These are phyloP conservation scores for Sugiyamaella floridensis DNA, from an alignment of 805 yeast genomes.

Conservation along the genomic window DNA sequence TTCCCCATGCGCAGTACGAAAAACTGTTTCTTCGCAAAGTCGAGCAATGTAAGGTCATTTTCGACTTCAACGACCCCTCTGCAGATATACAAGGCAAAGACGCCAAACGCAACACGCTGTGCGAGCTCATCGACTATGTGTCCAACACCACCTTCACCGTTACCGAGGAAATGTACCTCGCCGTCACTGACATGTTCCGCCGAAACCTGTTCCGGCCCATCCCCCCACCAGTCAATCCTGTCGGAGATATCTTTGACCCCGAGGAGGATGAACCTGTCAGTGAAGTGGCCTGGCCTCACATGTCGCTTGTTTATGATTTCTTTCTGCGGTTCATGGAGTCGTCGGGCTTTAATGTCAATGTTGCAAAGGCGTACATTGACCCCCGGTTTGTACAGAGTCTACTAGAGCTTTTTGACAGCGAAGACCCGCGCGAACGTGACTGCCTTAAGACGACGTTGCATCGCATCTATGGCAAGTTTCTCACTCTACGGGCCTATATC, in stretches of 20 bases:
- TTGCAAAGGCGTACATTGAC: slow-evolving; percentile 90
- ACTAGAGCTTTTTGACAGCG: slow-evolving; percentile 88
- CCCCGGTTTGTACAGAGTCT: slow-evolving; percentile 77
- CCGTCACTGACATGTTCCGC: slow-evolving; percentile 84
- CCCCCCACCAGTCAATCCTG: slow-evolving; percentile 96
- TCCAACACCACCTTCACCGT: slow-evolving; percentile 74
- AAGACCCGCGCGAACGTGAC: slow-evolving; percentile 95
- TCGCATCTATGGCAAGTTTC: slow-evolving; percentile 90
- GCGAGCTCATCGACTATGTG: slow-evolving; percentile 83
- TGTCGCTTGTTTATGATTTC: slow-evolving; percentile 94
- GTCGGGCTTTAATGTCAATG: slow-evolving; percentile 87
- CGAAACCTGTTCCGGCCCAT: slow-evolving; percentile 88
- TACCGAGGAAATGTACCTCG: slow-evolving; percentile 84
- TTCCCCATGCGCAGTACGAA: slow-evolving; percentile 70
- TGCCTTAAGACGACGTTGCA: slow-evolving; percentile 91
- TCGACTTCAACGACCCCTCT: slow-evolving; percentile 91
- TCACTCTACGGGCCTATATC: slow-evolving; percentile 82
- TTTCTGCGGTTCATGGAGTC: slow-evolving; percentile 88
- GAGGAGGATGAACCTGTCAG: slow-evolving; percentile 98
- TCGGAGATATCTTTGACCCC: slow-evolving; percentile 94
- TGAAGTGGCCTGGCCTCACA: slow-evolving; percentile 98
- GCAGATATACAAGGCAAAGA: slow-evolving; percentile 90
- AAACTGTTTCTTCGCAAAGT: slow-evolving; percentile 79
- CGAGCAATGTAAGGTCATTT: slow-evolving; percentile 90
- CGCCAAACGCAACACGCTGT: slow-evolving; percentile 76